A percentile compares a stretch with the other conserved stretches of the same genome.
These are phyloP conservation scores for Marsdenia floribunda DNA, from an alignment of 257 asterid genomes.

Conservation along the genomic window DNA sequence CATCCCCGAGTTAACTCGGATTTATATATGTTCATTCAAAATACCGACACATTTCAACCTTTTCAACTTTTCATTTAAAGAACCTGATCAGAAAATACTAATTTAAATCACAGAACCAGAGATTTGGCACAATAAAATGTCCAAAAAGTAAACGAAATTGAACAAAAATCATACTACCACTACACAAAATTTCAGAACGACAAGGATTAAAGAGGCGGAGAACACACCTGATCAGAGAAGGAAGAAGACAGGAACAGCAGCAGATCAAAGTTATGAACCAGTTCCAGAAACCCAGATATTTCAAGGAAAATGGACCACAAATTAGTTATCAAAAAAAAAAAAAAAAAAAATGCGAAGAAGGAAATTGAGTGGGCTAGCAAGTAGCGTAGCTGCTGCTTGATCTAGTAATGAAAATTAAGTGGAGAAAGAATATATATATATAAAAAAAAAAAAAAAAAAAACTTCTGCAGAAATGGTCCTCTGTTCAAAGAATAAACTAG, in stretches of 20 bases:
- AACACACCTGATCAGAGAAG: constrained; percentile 8
- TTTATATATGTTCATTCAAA: background rate
- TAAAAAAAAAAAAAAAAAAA: background rate
- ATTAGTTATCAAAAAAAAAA: background rate
- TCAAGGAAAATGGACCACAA: background rate
- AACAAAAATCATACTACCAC: background rate
- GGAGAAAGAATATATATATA: background rate
- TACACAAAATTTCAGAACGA: background rate
- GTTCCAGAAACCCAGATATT: background rate
- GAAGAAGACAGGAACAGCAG: background rate
- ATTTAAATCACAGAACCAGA: background rate
- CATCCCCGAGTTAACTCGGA: background rate
- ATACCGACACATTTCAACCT: no score
- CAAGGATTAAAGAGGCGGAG: background rate
- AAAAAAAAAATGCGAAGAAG: background rate
- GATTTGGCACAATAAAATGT: background rate
- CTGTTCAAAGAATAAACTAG: background rate
- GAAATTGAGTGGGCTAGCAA: background rate
- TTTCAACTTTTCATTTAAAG: background rate
- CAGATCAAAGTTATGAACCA: background rate
- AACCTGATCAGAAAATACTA: background rate
- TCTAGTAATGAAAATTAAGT: background rate
- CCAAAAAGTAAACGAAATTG: background rate
- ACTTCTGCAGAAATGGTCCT: background rate
- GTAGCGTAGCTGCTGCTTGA: background rate